phyloP scores from a whole-genome alignment of 768 basidiomycete genomes.

The Amyloporia xantha region DNA sequence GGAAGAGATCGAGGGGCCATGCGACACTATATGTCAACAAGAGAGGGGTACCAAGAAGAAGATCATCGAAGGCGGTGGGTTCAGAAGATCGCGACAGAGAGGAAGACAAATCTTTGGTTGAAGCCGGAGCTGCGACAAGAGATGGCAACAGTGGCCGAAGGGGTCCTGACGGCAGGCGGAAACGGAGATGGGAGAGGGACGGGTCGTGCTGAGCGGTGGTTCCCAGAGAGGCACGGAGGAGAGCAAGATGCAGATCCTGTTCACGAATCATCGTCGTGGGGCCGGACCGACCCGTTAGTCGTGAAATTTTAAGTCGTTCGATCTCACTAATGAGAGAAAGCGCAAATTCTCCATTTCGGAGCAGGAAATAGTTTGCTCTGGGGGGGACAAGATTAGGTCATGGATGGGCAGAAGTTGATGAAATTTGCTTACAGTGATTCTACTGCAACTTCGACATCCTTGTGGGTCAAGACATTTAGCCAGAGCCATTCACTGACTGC shows the following conservation, averaged over 20 bases:
- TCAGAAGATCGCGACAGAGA: conserved; percentile 35
- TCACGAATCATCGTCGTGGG: conserved; percentile 77
- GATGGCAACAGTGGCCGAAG: conserved; percentile 76
- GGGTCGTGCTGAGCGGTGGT: conserved; percentile 85
- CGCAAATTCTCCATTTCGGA: conserved; percentile 84
- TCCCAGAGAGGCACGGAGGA: conserved; percentile 83
- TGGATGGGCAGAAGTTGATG: conserved; percentile 1
- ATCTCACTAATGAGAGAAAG: conserved; percentile 82
- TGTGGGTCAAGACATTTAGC: conserved; percentile 78
- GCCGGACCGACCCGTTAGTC: conserved; percentile 61
- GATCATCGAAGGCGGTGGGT: conserved; percentile 56
- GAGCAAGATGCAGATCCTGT: conserved; percentile 81
- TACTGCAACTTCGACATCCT: conserved; percentile 79
- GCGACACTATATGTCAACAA: conserved; percentile 62
- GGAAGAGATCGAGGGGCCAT: conserved; percentile 89
- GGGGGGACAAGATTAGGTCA: conserved; percentile 7
- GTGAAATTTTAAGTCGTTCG: conserved; percentile 74
- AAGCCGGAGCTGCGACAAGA: conserved; percentile 30
- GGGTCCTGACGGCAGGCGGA: conserved; percentile 76
- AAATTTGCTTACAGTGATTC: conserved; percentile 64
- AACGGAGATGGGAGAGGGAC: conserved; percentile 64
- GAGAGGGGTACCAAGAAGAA: conserved; percentile 75
- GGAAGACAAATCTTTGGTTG: conserved; percentile 30
- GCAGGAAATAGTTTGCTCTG: conserved; percentile 83
- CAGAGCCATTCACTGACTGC: conserved; percentile 93